These are phyloP conservation scores for Aquanectria penicillioides DNA, from an alignment of 2,329 filamentous ascomycete species.

Conservation along the genomic window DNA sequence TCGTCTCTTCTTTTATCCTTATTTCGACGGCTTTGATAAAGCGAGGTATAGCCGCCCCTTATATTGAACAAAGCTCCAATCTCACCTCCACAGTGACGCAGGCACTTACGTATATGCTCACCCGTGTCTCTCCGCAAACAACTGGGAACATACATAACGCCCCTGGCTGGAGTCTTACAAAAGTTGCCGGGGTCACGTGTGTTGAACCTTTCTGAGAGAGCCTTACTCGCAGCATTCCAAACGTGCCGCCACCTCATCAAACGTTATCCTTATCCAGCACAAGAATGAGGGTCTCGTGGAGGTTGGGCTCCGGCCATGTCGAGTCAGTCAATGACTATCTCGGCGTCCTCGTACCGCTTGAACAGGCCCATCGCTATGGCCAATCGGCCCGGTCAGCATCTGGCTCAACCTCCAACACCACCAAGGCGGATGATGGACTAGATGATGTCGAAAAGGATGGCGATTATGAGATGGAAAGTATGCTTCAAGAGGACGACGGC, in stretches of 20 bases:
- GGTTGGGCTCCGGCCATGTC: constrained; percentile 44
- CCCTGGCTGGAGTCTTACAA: constrained; percentile 3
- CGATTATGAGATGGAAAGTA: constrained; percentile 57
- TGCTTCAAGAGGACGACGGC: constrained; percentile 63
- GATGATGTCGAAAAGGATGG: constrained; percentile 52
- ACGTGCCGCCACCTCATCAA: neutral
- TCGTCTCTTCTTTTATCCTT: neutral
- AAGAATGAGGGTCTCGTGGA: constrained; percentile 46
- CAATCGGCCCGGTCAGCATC: no score
- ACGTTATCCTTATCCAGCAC: neutral
- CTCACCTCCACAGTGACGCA: constrained; percentile 28
- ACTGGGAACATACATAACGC: constrained; percentile 1
- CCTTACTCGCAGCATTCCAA: constrained; percentile 9
- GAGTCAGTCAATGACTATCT: constrained; percentile 62
- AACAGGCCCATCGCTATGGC: constrained; percentile 66
- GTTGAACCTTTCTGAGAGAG: neutral
- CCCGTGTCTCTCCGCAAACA: constrained; percentile 11
- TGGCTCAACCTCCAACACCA: constrained; percentile 56
- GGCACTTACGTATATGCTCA: constrained; percentile 24
- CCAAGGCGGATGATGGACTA: constrained; percentile 50
- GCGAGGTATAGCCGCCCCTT: neutral
- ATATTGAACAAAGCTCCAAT: neutral
- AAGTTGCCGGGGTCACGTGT: constrained; percentile 17
- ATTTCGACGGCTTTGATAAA: neutral
- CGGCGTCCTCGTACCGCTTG: constrained; percentile 62